Evolutionary conservation across 1,139 yeast genomes (phyloP).

Genomic region (Scheffersomyces insectosa): DNA sequence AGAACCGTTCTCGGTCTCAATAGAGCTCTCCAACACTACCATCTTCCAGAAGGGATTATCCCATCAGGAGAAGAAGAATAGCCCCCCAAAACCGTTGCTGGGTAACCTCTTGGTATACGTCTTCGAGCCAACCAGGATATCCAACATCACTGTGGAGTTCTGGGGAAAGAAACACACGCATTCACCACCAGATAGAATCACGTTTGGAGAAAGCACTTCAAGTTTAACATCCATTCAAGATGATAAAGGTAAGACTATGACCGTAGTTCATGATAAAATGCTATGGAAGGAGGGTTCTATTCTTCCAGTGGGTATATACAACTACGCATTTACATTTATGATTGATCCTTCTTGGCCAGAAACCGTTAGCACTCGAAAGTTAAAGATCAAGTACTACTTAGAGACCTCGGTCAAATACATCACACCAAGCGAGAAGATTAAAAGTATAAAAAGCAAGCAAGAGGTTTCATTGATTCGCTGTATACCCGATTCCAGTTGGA

Average conservation of each 20-base stretch:
- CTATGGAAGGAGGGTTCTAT: conserved; percentile 10
- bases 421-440: not conserved
- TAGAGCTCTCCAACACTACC: not conserved
- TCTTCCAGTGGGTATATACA: conserved; percentile 13
- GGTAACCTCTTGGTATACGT: not conserved
- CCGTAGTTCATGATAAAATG: conserved; percentile 10
- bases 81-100: not conserved
- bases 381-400: conserved; percentile 11
- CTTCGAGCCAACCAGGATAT: not conserved
- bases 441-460: not conserved
- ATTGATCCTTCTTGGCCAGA: conserved; percentile 14
- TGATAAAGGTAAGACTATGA: not conserved
- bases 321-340: conserved; percentile 16
- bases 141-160: not conserved
- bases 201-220: too few relatives aligned
- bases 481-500: not conserved
- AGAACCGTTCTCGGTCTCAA: not conserved
- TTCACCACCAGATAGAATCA: not conserved
- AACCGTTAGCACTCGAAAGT: conserved; percentile 8
- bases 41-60: not conserved
- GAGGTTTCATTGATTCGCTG: not conserved
- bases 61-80: not conserved
- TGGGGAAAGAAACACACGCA: not conserved
- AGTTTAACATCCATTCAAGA: too few relatives aligned
- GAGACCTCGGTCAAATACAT: conserved; percentile 7